A percentile compares a stretch with the other conserved stretches of the same genome.
Evolutionary conservation across 2,329 filamentous ascomycete species (phyloP).

Genomic region (Rhytidhysteron rufulum): DNA sequence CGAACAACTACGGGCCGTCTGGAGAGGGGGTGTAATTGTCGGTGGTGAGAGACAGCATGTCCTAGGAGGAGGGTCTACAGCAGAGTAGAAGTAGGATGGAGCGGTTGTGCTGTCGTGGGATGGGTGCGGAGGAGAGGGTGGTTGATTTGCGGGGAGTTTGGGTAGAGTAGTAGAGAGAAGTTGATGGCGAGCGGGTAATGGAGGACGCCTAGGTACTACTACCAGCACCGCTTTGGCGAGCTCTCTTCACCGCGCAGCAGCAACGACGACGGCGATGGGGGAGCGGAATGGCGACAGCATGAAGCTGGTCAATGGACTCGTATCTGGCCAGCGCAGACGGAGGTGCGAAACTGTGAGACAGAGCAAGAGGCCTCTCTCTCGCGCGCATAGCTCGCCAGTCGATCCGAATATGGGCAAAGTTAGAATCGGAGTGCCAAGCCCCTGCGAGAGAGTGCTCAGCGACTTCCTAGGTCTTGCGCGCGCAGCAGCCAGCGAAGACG

Average conservation of each 20-base stretch:
- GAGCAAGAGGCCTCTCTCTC: no score
- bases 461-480: no score
- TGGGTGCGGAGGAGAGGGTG: constrained; percentile 8
- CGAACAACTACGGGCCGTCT: constrained; percentile 24
- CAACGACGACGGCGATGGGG: background rate
- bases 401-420: no score
- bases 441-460: no score
- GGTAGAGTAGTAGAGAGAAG: background rate
- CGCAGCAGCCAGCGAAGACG: no score
- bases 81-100: constrained; percentile 13
- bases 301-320: constrained; percentile 2
- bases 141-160: constrained; percentile 9
- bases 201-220: no score
- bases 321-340: no score
- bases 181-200: constrained; percentile 1
- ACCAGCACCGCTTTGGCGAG: no score
- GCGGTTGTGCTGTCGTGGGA: constrained; percentile 15
- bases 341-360: no score
- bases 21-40: constrained; percentile 13
- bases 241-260: no score
- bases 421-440: no score
- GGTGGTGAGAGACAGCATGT: constrained; percentile 25
- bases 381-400: no score
- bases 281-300: constrained; percentile 3
- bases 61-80: constrained; percentile 16